These are phyloP conservation scores for Eucalyptus albens DNA, from an alignment of 345 rosid genomes.

Conservation along the genomic window DNA sequence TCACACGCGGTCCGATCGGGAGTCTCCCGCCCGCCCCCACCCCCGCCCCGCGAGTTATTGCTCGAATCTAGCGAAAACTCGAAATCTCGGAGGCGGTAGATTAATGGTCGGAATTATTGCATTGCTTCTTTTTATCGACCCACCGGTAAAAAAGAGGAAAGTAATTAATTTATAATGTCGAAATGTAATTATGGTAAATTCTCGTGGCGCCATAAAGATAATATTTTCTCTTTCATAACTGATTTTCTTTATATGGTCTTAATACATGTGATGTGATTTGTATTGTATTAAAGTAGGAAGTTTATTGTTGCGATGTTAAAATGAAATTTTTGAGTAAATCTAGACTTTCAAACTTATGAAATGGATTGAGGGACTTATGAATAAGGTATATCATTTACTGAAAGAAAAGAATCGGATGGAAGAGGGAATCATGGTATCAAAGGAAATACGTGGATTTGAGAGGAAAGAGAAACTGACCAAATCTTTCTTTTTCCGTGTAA, in stretches of 20 bases:
- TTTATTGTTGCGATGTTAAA: too few species aligned
- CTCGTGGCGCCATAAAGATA: accelerated
- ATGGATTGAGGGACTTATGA: neutral
- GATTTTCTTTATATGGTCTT: neutral
- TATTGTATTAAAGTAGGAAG: neutral
- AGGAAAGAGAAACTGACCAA: neutral
- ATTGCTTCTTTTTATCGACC: neutral
- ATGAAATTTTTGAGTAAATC: neutral
- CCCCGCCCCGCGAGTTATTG: neutral
- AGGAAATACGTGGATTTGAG: neutral
- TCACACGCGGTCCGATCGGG: neutral
- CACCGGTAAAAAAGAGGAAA: neutral
- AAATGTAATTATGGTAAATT: neutral
- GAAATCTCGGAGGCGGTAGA: neutral
- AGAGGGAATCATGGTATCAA: neutral
- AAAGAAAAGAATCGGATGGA: neutral
- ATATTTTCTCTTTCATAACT: neutral
- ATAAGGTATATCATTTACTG: neutral
- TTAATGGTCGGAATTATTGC: neutral
- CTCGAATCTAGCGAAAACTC: neutral
- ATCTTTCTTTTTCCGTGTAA: neutral
- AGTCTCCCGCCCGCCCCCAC: neutral
- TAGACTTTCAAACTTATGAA: neutral
- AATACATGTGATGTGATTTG: neutral
- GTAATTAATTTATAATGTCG: neutral